A percentile compares a stretch with the other conserved stretches of the same genome.
These are phyloP conservation scores for Saposhnikovia divaricata DNA, from an alignment of 129 eudicot genomes.

Conservation along the genomic window DNA sequence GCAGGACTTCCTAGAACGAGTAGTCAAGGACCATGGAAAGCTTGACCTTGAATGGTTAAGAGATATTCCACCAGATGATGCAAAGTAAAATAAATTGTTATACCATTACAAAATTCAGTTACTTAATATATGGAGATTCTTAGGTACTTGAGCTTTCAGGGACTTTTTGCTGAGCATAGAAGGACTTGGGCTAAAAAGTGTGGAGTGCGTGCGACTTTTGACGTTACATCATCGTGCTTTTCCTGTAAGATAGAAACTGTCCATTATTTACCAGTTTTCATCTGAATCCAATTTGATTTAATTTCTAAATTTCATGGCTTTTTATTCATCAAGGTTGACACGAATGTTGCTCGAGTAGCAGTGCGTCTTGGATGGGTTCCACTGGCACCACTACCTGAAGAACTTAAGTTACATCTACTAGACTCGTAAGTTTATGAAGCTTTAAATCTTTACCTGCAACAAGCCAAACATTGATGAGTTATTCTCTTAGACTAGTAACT, in stretches of 20 bases:
- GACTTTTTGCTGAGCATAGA: constrained; percentile 25
- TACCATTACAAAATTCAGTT: not conserved
- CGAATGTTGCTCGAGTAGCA: constrained; percentile 65
- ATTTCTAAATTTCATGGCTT: not conserved
- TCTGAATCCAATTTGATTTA: not conserved
- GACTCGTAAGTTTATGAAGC: constrained; percentile 36
- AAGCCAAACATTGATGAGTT: too few relatives aligned
- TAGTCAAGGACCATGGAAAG: constrained; percentile 57
- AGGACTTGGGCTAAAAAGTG: constrained; percentile 44
- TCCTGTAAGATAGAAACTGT: constrained; percentile 27
- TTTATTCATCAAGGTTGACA: constrained; percentile 53
- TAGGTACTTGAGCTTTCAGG: constrained; percentile 18
- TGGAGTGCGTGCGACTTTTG: constrained; percentile 37
- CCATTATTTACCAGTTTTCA: not conserved
- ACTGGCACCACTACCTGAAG: constrained; percentile 55
- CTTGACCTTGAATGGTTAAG: constrained; percentile 86
- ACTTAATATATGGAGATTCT: not conserved
- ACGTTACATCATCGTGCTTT: constrained; percentile 35
- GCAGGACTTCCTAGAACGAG: constrained; percentile 54
- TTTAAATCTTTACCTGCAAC: too few relatives aligned
- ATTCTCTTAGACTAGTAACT: not conserved
- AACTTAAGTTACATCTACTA: constrained; percentile 52
- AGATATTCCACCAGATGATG: constrained; percentile 58
- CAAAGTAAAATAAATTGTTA: constrained; percentile 41
- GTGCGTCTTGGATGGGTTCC: constrained; percentile 97